Base-by-base conservation (phyloP, 768 basidiomycete species). In the Asterophora parasitica region DNA sequence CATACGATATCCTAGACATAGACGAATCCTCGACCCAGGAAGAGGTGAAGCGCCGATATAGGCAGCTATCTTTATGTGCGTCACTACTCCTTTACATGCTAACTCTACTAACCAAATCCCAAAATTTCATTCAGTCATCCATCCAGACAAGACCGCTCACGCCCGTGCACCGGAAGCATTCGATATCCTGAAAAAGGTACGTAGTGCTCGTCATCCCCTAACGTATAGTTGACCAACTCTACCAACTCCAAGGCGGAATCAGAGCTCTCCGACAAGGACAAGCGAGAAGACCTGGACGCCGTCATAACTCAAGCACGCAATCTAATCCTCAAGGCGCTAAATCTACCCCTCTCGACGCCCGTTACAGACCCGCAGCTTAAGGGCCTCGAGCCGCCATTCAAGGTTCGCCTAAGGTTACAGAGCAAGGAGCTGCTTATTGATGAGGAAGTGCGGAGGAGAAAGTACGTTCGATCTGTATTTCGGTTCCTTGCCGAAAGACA, bases 111-210 rank as follows among this genome's bases (percentile, higher is more conserved):
- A 43, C 43, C 32, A 42, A 52, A 17, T 37, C 26, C 23, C 23
- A 3, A n/a, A 23, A 23, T 36, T 26, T 27, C 50, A 28, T 48
- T 52, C 63, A 92, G 90, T 96, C 67, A 97, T 99, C 61, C 96
- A 99, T 76, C 96, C 96, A 52, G 96, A 99, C 75, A 99, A 98
- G 77, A 87, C 88, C 58, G 73, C 88, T 63, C 91, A 96, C 69
- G 74, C 79, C 23, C 81, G 83, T 59, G 89, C 91, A 42, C 85
- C 91, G 58, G 91, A 96, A 68, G 93, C 93, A 1, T 96, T 96
- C 62, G 92, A 95, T 65, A 61, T 92, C 28, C 75, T 96, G 39
- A 96, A 96, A 74, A 95, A 96, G 81, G 91, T 88, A 42, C 9
- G 67, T 54, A 9, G 11, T 39, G 11, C 15, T 10, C 38, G 46